phyloP scores from a whole-genome alignment of 305 asterid species.

The Fraxinus xanthoxyloides region DNA sequence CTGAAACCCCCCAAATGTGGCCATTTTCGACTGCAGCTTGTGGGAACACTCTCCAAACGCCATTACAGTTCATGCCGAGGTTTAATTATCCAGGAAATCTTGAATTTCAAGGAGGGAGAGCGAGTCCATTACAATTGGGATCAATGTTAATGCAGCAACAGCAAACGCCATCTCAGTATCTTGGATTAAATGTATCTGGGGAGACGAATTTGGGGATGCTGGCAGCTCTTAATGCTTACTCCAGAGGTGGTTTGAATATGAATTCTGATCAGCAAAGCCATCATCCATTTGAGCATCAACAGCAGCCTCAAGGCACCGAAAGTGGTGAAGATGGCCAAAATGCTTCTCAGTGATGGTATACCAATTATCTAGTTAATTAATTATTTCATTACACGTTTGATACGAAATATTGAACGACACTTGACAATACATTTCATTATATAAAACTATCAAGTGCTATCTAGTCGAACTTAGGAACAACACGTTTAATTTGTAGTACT shows the following conservation, averaged over 20 bases:
- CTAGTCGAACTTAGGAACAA: background rate
- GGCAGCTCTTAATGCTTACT: constrained; percentile 60
- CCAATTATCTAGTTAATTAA: background rate
- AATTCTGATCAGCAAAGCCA: constrained; percentile 45
- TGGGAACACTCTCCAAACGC: constrained; percentile 51
- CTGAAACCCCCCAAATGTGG: constrained; percentile 61
- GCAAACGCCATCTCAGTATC: constrained; percentile 43
- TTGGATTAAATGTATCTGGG: constrained; percentile 55
- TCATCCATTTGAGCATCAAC: constrained; percentile 46
- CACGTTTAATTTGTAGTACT: background rate
- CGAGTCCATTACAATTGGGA: constrained; percentile 49
- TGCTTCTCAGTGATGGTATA: constrained; percentile 43
- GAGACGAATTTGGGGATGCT: constrained; percentile 73
- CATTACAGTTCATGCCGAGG: constrained; percentile 64
- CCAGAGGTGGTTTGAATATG: constrained; percentile 53
- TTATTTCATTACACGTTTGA: background rate
- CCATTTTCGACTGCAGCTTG: constrained; percentile 38
- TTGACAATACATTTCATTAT: background rate
- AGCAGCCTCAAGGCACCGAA: constrained; percentile 42
- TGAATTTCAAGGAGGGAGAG: constrained; percentile 53
- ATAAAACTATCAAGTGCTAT: background rate
- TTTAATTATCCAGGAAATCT: constrained; percentile 51
- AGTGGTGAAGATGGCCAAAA: constrained; percentile 63
- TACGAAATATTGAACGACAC: background rate
- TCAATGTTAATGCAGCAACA: constrained; percentile 54